phyloP scores from a whole-genome alignment of 345 rosid genomes.

The Reutealis trisperma region DNA sequence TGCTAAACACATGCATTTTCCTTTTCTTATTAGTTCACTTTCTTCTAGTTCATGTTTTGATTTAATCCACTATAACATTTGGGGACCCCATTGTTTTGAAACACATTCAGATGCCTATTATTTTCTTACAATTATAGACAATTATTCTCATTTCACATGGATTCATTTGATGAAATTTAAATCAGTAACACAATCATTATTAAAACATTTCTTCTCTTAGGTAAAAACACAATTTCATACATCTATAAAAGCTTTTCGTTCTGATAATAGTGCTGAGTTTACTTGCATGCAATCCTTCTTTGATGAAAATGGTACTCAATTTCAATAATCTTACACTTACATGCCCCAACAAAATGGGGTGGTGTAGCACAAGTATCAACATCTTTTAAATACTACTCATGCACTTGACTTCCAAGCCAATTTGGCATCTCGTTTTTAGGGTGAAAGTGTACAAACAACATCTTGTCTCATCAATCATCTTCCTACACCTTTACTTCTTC shows the following conservation, averaged over 20 bases:
- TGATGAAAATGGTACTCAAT: neutral
- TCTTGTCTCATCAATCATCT: neutral
- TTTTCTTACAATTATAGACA: constrained; percentile 4
- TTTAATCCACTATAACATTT: constrained; percentile 17
- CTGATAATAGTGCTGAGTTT: constrained; percentile 8
- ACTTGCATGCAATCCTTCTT: neutral
- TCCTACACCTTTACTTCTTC: neutral
- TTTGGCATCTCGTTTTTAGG: neutral
- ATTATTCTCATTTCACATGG: constrained; percentile 12
- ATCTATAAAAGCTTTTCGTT: neutral
- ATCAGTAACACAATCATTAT: neutral
- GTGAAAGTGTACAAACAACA: neutral
- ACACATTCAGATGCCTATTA: neutral
- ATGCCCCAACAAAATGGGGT: constrained; percentile 20
- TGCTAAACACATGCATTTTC: constrained; percentile 1
- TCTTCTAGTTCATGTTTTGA: neutral
- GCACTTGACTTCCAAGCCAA: neutral
- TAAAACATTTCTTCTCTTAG: neutral
- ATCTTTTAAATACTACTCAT: neutral
- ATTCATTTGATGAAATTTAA: constrained; percentile 15
- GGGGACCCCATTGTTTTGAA: neutral
- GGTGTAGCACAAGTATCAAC: neutral
- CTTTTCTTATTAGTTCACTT: neutral
- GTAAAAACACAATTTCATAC: constrained; percentile 12
- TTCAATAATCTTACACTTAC: constrained; percentile 8